These are phyloP conservation scores for Clarireedia homoeocarpa DNA, from an alignment of 2,329 filamentous ascomycete species.

Conservation along the genomic window DNA sequence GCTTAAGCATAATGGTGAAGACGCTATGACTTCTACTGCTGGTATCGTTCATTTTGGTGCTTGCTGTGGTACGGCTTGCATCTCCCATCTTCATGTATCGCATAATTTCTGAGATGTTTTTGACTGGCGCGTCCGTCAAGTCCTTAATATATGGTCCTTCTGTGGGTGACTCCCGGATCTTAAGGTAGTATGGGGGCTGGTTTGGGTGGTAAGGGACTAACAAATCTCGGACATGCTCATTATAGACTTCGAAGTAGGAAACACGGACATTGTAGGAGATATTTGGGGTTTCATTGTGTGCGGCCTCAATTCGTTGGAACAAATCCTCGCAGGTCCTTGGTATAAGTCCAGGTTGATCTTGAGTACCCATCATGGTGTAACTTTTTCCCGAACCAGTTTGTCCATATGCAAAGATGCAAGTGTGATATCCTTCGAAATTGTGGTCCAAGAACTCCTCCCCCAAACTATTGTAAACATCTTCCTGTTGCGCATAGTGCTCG, in stretches of 20 bases:
- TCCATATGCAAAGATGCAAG: slow-evolving; percentile 97
- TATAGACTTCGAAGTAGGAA: slow-evolving; percentile 99
- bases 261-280: slow-evolving; percentile 96
- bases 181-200: slow-evolving; percentile 82
- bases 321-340: slow-evolving; percentile 93
- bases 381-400: slow-evolving; percentile 97
- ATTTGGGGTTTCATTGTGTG: slow-evolving; percentile 69
- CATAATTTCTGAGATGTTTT: slow-evolving; percentile 79
- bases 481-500: slow-evolving; percentile 82
- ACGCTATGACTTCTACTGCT: slow-evolving; percentile 94
- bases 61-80: slow-evolving; percentile 76
- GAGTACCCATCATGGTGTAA: slow-evolving; percentile 94
- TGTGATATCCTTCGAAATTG: slow-evolving; percentile 99
- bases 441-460: slow-evolving; percentile 97
- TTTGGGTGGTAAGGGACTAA: slow-evolving; percentile 65
- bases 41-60: slow-evolving; percentile 99
- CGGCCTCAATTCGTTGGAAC: slow-evolving; percentile 82
- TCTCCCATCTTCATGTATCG: slow-evolving; percentile 89
- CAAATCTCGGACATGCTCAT: slow-evolving; percentile 94
- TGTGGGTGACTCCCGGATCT: slow-evolving; percentile 90
- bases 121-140: slow-evolving; percentile 85
- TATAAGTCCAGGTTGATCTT: slow-evolving; percentile 82
- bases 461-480: slow-evolving; percentile 87
- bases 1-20: slow-evolving; percentile 95
- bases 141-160: slow-evolving; percentile 97